Percentiles rank a stretch among this genome's conserved stretches.
phyloP scores from a whole-genome alignment of 768 basidiomycete genomes.

The Mycena rosella region DNA sequence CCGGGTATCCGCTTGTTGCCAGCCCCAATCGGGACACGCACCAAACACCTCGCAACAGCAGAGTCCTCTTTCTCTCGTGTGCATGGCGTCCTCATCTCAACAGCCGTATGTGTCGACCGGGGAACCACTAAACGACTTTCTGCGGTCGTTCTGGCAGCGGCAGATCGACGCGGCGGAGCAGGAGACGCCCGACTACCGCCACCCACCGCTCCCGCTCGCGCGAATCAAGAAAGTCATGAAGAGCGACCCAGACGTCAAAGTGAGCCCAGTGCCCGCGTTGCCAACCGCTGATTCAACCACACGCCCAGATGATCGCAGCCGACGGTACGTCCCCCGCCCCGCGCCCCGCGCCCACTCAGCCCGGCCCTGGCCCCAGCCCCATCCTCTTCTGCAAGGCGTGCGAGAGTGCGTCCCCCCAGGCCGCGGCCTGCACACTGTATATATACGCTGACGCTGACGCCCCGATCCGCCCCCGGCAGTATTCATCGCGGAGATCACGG shows the following conservation, averaged over 20 bases:
- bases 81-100: conserved; percentile 44
- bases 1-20: too few species aligned
- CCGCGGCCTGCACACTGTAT: too few species aligned
- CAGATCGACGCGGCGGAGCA: conserved; percentile 90
- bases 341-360: conserved; percentile 34
- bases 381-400: conserved; percentile 98
- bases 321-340: conserved; percentile 82
- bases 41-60: too few species aligned
- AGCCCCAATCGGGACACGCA: too few species aligned
- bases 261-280: conserved; percentile 52
- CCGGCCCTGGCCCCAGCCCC: conserved; percentile 67
- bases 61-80: conserved; percentile 16
- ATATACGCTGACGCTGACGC: too few species aligned
- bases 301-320: conserved; percentile 99
- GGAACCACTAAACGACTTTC: conserved; percentile 88
- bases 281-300: conserved; percentile 26
- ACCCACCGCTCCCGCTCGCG: conserved; percentile 91
- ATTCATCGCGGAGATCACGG: conserved; percentile 97
- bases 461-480: conserved; percentile 74
- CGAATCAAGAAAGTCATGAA: conserved; percentile 99
- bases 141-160: conserved; percentile 91
- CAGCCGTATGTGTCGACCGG: conserved; percentile 88
- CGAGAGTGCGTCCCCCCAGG: conserved; percentile 78
- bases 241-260: conserved; percentile 96
- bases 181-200: conserved; percentile 89